phyloP scores from a whole-genome alignment of 2,329 filamentous ascomycete species.

The Epichloe bromicola region DNA sequence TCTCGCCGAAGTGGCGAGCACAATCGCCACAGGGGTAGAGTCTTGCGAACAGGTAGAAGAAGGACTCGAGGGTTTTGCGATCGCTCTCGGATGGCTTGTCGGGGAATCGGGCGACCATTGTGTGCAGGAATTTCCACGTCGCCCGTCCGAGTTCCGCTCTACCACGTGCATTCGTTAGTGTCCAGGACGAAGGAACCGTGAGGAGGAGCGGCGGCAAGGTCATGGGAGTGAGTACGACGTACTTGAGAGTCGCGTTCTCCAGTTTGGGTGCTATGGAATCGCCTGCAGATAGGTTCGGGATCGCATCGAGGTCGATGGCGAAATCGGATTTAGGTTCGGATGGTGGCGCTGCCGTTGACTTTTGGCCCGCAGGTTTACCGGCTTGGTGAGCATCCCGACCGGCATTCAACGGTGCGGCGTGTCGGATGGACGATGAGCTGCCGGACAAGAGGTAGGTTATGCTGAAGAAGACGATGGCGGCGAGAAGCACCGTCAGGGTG shows the following conservation, averaged over 20 bases:
- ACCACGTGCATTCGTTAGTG: conserved; percentile 7
- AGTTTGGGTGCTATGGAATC: conserved; percentile 68
- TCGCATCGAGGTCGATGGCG: conserved; percentile 25
- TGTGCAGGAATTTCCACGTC: conserved; percentile 58
- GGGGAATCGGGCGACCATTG: conserved; percentile 55
- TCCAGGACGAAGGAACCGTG: too few species aligned
- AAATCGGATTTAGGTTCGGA: conserved; percentile 17
- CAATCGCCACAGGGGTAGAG: conserved; percentile 61
- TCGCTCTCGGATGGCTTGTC: conserved; percentile 51
- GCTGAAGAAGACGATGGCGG: conserved; percentile 41
- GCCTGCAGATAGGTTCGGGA: conserved; percentile 45
- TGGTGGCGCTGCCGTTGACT: conserved; percentile 1
- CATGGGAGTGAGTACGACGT: conserved; percentile 13
- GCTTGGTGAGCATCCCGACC: not conserved
- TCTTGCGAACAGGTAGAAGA: conserved; percentile 53
- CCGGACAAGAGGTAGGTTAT: conserved; percentile 47
- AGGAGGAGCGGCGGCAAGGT: not conserved
- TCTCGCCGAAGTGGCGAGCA: conserved; percentile 50
- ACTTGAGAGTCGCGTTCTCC: conserved; percentile 73
- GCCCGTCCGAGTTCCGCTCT: conserved; percentile 54
- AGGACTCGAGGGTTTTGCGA: conserved; percentile 48
- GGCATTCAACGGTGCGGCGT: conserved; percentile 8
- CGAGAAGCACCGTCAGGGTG: conserved; percentile 39
- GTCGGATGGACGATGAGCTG: conserved; percentile 4
- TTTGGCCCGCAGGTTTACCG: not conserved